Base-by-base conservation (phyloP, 495 filamentous ascomycete species). In the Pyrenula massariospora region DNA sequence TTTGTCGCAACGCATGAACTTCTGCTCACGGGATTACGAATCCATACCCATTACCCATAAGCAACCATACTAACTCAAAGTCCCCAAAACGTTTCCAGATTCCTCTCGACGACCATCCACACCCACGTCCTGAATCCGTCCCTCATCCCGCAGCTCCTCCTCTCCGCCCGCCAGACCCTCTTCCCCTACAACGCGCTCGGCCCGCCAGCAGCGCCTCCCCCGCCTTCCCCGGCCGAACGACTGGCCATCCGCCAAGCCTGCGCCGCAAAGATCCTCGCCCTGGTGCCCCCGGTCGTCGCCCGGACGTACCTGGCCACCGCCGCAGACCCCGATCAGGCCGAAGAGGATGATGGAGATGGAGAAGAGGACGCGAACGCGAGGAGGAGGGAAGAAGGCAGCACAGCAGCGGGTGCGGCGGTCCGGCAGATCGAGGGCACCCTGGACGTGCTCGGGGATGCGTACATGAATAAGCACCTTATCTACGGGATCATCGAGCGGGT, bases 381-480 rank as follows among this genome's bases (percentile, higher is more conserved):
- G 53, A 57, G 22, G 47, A 57, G 64, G 57, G 56, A 61, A n/a
- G 57, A 62, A 49, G 53, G 56, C 42, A 60, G 60, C 48, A 66
- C 69, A 19, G 69, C 74, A 11, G n/a, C n/a, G 11, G 68, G 71
- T 36, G 64, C 69, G 36, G 64, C 66, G 52, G 66, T 70, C 5
- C 53, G 54, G 48, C 72, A 79, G 61, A 73, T 85, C 36, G 81
- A 77, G 51, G 67, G 63, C 56, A 72, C 86, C 22, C 76, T 96
- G 20, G 85, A 89, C 61, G 71, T 88, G 15, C 87, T 95, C 63
- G 77, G 77, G 1, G 88, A 95, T 67, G 77, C 77, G 11, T 96
- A 95, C 69, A 82, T 87, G 66, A 97, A 96, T 72, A 92, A 87
- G 69, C 91, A 97, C 67, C 69, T 98, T 10, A 67, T 91, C 49